These are phyloP conservation scores for Penicillium ochrochloron DNA, from an alignment of 495 filamentous ascomycete genomes.

Conservation along the genomic window DNA sequence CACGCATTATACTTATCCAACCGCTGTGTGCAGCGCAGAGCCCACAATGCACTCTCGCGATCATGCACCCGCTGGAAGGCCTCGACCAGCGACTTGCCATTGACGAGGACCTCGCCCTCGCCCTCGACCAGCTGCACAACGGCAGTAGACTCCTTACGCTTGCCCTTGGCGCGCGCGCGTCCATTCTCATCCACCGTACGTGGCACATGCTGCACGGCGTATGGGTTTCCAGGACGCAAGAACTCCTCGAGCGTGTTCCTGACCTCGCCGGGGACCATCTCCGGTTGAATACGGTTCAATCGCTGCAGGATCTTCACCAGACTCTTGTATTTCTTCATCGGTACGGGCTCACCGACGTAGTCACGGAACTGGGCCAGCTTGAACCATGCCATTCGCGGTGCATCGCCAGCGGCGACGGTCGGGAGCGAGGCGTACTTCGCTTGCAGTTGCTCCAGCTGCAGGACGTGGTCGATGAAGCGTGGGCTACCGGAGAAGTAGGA, in stretches of 20 bases:
- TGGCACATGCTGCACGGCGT: slow-evolving; percentile 60
- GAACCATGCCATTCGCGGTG: slow-evolving; percentile 83
- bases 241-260: slow-evolving; percentile 65
- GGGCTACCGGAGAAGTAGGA: slow-evolving; percentile 92
- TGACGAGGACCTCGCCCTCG: slow-evolving; percentile 84
- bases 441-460: slow-evolving; percentile 71
- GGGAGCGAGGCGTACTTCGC: slow-evolving; percentile 75
- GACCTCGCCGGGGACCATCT: slow-evolving; percentile 73
- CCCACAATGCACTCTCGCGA: slow-evolving; percentile 91
- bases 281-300: slow-evolving; percentile 84
- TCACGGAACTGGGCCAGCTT: slow-evolving; percentile 75
- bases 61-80: slow-evolving; percentile 89
- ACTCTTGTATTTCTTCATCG: slow-evolving; percentile 75
- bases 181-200: slow-evolving; percentile 71
- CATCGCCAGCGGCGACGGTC: slow-evolving; percentile 61
- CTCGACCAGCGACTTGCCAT: slow-evolving; percentile 78
- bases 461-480: slow-evolving; percentile 81
- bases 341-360: slow-evolving; percentile 74
- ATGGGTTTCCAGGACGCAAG: slow-evolving; percentile 75
- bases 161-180: slow-evolving; percentile 74
- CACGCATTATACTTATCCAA: slow-evolving; percentile 98
- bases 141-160: slow-evolving; percentile 83
- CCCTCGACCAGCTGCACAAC: slow-evolving; percentile 89
- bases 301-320: slow-evolving; percentile 76
- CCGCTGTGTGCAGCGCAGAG: slow-evolving; percentile 78